These are phyloP conservation scores for Balakata baccata DNA, from an alignment of 345 rosid genomes.

Conservation along the genomic window DNA sequence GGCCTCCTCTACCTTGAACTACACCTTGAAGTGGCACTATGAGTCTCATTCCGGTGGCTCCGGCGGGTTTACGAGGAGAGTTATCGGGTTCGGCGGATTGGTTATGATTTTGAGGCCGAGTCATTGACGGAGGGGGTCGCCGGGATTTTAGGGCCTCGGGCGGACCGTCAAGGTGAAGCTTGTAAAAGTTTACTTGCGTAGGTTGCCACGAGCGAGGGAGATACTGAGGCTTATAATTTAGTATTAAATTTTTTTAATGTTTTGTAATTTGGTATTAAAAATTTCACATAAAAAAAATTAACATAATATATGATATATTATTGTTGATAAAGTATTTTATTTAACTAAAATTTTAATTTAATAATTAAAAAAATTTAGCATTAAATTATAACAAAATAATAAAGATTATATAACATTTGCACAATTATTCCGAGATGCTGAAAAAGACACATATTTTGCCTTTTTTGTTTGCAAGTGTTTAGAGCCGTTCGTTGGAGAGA, in stretches of 20 bases:
- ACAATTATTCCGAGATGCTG: no score
- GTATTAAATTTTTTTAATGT: no score
- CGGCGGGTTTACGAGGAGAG: constrained; percentile 12
- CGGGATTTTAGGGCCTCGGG: not conserved
- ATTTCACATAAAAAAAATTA: no score
- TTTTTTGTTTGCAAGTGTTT: not conserved
- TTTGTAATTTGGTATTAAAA: no score
- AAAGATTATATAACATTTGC: no score
- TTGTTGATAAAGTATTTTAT: no score
- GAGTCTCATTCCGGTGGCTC: constrained; percentile 59
- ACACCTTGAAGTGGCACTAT: constrained; percentile 80
- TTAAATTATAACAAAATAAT: no score
- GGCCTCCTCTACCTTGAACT: constrained; percentile 78
- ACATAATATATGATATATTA: no score
- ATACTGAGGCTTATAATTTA: no score
- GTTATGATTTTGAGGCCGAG: constrained; percentile 21
- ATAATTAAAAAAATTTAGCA: no score
- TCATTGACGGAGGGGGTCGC: constrained; percentile 26
- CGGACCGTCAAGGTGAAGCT: not conserved
- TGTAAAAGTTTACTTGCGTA: not conserved
- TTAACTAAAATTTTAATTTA: no score
- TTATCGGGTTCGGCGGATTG: constrained; percentile 9
- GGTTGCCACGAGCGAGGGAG: not conserved
- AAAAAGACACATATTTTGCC: not conserved
- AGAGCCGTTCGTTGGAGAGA: not conserved